Percentiles rank a stretch among this genome's conserved stretches.
Conservation (phyloP, 2,329 filamentous ascomycete species). For the Plectosphaerella sp. region DNA sequence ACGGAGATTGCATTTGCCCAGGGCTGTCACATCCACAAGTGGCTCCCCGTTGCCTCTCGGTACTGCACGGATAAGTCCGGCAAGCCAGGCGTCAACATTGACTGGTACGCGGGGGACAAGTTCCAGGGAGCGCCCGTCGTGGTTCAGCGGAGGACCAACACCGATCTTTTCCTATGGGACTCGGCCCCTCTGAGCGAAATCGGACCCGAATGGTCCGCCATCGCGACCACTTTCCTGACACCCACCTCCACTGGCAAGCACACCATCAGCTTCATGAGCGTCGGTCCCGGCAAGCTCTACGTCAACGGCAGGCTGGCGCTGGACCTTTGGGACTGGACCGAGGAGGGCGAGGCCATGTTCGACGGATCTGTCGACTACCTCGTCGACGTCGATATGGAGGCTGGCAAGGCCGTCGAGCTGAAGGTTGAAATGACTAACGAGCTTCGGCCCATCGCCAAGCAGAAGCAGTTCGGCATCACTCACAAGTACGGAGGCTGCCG, state of each 20-base stretch:
- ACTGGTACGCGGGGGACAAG: constrained; percentile 61
- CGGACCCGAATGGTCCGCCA: constrained; percentile 60
- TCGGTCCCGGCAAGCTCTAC: constrained; percentile 59
- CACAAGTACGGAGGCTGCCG: constrained; percentile 68
- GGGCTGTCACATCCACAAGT: constrained; percentile 61
- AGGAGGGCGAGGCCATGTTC: constrained; percentile 68
- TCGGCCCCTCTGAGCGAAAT: constrained; percentile 57
- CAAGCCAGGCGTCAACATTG: constrained; percentile 56
- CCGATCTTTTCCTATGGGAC: constrained; percentile 67
- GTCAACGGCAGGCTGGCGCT: constrained; percentile 56
- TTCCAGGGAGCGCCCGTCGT: constrained; percentile 55
- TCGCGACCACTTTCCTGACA: constrained; percentile 56
- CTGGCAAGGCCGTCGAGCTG: constrained; percentile 55
- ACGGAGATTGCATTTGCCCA: constrained; percentile 55
- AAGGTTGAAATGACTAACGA: constrained; percentile 64
- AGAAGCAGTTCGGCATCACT: constrained; percentile 50
- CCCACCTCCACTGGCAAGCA: constrained; percentile 57
- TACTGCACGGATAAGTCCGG: constrained; percentile 53
- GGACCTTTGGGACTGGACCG: constrained; percentile 66
- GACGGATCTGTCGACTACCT: constrained; percentile 62
- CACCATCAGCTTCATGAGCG: constrained; percentile 63
- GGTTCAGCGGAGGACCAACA: constrained; percentile 56
- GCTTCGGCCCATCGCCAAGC: constrained; percentile 56
- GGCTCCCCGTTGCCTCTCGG: constrained; percentile 58
- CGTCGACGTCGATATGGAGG: constrained; percentile 52